These are phyloP conservation scores for Quercus tomentella DNA, from an alignment of 331 rosid genomes.

Conservation along the genomic window DNA sequence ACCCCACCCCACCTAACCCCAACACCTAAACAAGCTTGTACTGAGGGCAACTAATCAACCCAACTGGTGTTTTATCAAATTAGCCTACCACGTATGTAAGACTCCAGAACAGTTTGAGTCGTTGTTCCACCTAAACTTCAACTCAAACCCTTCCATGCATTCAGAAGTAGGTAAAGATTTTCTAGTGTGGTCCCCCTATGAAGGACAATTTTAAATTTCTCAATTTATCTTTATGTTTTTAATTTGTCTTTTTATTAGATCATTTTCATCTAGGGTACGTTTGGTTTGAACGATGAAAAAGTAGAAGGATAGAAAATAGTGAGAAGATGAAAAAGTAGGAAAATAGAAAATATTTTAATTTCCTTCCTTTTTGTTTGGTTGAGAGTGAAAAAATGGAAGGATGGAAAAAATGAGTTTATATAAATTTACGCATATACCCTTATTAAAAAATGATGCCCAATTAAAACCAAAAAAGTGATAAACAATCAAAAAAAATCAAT, in stretches of 20 bases:
- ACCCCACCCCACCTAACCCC: neutral
- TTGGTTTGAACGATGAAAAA: too few relatives aligned
- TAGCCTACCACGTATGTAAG: neutral
- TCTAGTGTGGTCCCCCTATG: neutral
- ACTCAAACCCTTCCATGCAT: neutral
- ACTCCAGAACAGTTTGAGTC: neutral
- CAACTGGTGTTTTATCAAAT: neutral
- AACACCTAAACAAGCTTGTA: conserved; percentile 9
- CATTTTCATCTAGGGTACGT: too few relatives aligned
- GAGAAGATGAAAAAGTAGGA: accelerated
- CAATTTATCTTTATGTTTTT: neutral
- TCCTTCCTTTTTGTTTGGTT: too few relatives aligned
- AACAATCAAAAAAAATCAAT: too few relatives aligned
- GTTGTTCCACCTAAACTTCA: neutral
- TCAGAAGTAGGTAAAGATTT: neutral
- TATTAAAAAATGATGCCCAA: too few relatives aligned
- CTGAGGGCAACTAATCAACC: neutral
- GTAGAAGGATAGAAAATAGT: too few relatives aligned
- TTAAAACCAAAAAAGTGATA: too few relatives aligned
- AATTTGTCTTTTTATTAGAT: too few relatives aligned
- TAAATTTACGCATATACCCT: too few relatives aligned
- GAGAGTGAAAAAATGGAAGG: accelerated
- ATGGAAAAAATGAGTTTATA: too few relatives aligned
- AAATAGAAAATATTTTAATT: too few relatives aligned
- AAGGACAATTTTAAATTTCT: neutral